These are phyloP conservation scores for Lindgomyces ingoldianus DNA, from an alignment of 495 filamentous ascomycete genomes.

Conservation along the genomic window DNA sequence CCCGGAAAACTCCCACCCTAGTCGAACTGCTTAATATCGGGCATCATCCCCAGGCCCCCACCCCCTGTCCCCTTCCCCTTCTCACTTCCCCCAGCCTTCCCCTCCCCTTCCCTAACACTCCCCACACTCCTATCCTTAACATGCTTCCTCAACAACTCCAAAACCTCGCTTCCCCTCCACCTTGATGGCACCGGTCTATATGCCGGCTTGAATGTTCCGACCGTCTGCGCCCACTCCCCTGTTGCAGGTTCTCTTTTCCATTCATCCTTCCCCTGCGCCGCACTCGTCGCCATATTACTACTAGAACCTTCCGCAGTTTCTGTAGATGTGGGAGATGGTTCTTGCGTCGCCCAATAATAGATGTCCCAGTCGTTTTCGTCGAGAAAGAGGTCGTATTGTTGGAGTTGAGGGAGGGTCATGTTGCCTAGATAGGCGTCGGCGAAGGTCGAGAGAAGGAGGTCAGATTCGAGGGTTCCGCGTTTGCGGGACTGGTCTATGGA, in stretches of 20 bases:
- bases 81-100: slow-evolving; percentile 30
- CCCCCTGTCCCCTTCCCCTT: slow-evolving; percentile 34
- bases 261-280: slow-evolving; percentile 45
- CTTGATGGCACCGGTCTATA: slow-evolving; percentile 84
- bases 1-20: no score
- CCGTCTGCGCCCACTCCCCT: slow-evolving; percentile 96
- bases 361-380: slow-evolving; percentile 99
- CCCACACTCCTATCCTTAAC: slow-evolving; percentile 55
- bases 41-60: slow-evolving; percentile 48
- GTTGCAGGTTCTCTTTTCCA: slow-evolving; percentile 37
- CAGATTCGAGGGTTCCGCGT: slow-evolving; percentile 90
- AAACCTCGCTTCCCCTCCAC: slow-evolving; percentile 80
- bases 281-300: slow-evolving; percentile 38
- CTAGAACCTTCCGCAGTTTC: slow-evolving; percentile 45
- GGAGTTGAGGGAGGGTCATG: slow-evolving; percentile 73
- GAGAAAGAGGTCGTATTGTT: slow-evolving; percentile 88
- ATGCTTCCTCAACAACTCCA: slow-evolving; percentile 75
- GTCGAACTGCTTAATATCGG: slow-evolving; percentile 41
- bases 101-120: slow-evolving; percentile 39
- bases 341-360: slow-evolving; percentile 99
- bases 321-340: slow-evolving; percentile 56
- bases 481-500: slow-evolving; percentile 88
- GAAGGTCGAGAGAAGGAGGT: slow-evolving; percentile 95
- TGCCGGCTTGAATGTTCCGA: slow-evolving; percentile 90
- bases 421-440: slow-evolving; percentile 71